These are phyloP conservation scores for Phytophthora cryptogea DNA, from an alignment of 352 stramenopile species.

Conservation along the genomic window DNA sequence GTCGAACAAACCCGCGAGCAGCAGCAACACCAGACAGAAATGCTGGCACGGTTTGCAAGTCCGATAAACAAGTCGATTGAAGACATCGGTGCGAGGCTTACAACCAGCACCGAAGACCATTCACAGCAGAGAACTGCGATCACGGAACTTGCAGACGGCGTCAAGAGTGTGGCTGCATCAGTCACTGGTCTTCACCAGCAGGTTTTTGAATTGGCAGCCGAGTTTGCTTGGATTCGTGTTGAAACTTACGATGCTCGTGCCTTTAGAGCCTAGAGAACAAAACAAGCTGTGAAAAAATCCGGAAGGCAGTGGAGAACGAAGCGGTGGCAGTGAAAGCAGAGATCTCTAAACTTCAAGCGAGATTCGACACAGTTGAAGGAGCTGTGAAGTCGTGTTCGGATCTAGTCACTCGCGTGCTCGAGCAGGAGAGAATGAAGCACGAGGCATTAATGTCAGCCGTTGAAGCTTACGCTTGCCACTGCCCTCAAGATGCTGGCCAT, in stretches of 20 bases:
- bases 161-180: constrained; percentile 25
- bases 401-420: constrained; percentile 15
- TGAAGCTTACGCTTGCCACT: constrained; percentile 28
- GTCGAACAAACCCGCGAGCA: constrained; percentile 22
- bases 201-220: constrained; percentile 21
- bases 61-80: constrained; percentile 32
- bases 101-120: constrained; percentile 3
- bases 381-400: constrained; percentile 29
- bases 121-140: constrained; percentile 15
- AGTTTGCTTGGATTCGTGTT: not conserved
- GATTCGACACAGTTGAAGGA: constrained; percentile 25
- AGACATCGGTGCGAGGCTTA: constrained; percentile 20
- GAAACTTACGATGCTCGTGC: constrained; percentile 15
- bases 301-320: constrained; percentile 16
- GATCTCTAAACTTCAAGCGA: constrained; percentile 25
- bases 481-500: constrained; percentile 2
- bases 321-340: constrained; percentile 21
- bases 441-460: constrained; percentile 26
- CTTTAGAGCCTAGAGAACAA: constrained; percentile 24
- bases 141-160: constrained; percentile 11
- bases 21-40: constrained; percentile 24
- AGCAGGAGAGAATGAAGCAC: constrained; percentile 22
- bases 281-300: constrained; percentile 15
- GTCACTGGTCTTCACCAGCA: constrained; percentile 35
- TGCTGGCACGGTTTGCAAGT: constrained; percentile 18